Conservation (phyloP, 192 early-diverging fungal species). For the Coemansia sp. region DNA sequence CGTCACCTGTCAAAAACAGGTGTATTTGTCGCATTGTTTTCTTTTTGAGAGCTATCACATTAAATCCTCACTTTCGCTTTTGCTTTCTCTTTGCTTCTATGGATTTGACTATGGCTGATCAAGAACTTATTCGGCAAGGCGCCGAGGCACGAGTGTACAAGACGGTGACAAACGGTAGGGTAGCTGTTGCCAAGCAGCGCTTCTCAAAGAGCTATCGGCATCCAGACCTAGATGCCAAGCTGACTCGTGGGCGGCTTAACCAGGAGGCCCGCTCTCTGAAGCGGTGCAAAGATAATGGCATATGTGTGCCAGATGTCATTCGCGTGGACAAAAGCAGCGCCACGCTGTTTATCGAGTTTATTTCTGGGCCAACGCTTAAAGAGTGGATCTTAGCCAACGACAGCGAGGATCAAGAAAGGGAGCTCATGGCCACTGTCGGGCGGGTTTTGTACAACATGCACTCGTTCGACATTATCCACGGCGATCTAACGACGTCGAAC, state of each 20-base stretch:
- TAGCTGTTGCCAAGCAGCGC: conserved; percentile 86
- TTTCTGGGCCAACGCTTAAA: conserved; percentile 78
- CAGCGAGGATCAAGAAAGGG: conserved; percentile 22
- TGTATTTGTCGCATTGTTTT: not conserved
- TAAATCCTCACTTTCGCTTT: not conserved
- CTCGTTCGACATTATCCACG: conserved; percentile 85
- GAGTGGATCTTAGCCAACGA: conserved; percentile 60
- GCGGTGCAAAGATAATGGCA: conserved; percentile 68
- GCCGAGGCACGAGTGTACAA: conserved; percentile 87
- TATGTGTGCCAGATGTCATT: conserved; percentile 83
- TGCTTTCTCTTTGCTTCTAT: not conserved
- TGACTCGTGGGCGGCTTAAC: conserved; percentile 74
- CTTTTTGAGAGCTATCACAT: not conserved
- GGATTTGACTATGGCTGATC: conserved; percentile 13
- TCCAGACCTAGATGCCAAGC: conserved; percentile 83
- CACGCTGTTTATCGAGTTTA: conserved; percentile 90
- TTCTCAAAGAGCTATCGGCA: conserved; percentile 93
- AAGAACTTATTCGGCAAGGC: conserved; percentile 77
- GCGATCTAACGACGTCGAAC: conserved; percentile 97
- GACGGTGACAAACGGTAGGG: conserved; percentile 62
- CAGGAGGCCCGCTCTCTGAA: conserved; percentile 87
- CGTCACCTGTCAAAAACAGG: not conserved
- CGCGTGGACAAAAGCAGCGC: conserved; percentile 71
- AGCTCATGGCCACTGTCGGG: conserved; percentile 64
- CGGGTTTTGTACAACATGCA: conserved; percentile 79